Conservation (phyloP, 441 rosid genomes). For the Corymbia calophylla region DNA sequence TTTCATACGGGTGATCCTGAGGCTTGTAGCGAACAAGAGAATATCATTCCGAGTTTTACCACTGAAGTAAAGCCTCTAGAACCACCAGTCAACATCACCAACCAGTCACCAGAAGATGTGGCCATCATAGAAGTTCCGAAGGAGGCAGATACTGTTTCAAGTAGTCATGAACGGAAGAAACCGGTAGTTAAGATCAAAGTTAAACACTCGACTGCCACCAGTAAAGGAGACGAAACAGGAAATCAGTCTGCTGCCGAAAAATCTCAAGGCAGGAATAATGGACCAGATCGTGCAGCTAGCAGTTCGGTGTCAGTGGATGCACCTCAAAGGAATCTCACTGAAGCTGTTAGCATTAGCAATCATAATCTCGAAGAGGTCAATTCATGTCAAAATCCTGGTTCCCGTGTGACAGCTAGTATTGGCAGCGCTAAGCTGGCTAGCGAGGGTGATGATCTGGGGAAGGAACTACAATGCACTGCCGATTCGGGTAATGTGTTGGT, state of each 20-base stretch:
- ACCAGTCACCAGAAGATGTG: constrained; percentile 21
- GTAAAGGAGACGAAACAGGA: constrained; percentile 70
- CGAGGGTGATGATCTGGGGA: constrained; percentile 66
- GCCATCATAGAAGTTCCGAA: constrained; percentile 26
- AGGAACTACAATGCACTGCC: constrained; percentile 97
- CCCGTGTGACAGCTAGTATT: constrained; percentile 91
- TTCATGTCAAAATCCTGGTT: constrained; percentile 80
- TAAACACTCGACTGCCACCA: constrained; percentile 53
- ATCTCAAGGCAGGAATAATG: constrained; percentile 56
- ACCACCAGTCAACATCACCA: constrained; percentile 24
- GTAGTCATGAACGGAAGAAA: constrained; percentile 47
- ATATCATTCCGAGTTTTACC: constrained; percentile 36
- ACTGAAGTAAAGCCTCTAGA: constrained; percentile 39
- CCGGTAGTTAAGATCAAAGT: constrained; percentile 71
- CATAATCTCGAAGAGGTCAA: constrained; percentile 89
- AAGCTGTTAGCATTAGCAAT: constrained; percentile 70
- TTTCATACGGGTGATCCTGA: constrained; percentile 49
- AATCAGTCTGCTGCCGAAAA: constrained; percentile 58
- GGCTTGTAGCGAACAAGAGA: constrained; percentile 48
- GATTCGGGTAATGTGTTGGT: constrained; percentile 65
- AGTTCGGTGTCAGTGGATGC: constrained; percentile 98
- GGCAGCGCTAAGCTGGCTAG: constrained; percentile 76
- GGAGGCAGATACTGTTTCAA: constrained; percentile 41
- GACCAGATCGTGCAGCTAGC: constrained; percentile 44
- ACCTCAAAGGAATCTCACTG: constrained; percentile 67